phyloP scores from a whole-genome alignment of 768 basidiomycete genomes.

The Rhodotorula toruloides region DNA sequence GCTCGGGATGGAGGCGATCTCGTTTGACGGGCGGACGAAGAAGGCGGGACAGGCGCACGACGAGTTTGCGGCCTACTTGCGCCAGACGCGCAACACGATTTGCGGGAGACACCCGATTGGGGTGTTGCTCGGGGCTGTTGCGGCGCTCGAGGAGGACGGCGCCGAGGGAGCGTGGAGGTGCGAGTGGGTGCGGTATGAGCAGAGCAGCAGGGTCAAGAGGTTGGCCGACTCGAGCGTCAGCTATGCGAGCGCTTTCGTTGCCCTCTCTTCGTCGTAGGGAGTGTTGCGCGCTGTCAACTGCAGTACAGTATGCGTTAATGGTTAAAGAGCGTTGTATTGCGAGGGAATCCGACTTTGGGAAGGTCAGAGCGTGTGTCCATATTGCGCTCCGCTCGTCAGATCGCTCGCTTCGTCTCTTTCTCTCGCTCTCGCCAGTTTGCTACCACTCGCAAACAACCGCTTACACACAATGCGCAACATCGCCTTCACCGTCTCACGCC shows the following conservation, averaged over 20 bases:
- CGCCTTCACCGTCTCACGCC: too few relatives aligned
- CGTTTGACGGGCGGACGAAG: slow-evolving; percentile 51
- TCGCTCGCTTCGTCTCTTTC: background rate
- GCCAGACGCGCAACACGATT: slow-evolving; percentile 82
- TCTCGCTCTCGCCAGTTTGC: background rate
- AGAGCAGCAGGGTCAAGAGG: slow-evolving; percentile 70
- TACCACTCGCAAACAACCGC: too few relatives aligned
- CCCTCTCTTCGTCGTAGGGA: too few relatives aligned
- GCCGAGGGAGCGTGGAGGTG: slow-evolving; percentile 50
- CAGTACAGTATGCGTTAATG: too few relatives aligned
- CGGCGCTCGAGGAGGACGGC: slow-evolving; percentile 54
- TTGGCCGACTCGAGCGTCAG: slow-evolving; percentile 83
- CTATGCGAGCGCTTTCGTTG: slow-evolving; percentile 78
- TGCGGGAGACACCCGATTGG: slow-evolving; percentile 96
- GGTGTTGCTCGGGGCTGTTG: slow-evolving; percentile 73
- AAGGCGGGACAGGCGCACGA: slow-evolving; percentile 51
- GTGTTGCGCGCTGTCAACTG: too few relatives aligned
- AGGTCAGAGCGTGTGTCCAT: too few relatives aligned
- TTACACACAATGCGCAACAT: too few relatives aligned
- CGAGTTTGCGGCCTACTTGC: slow-evolving; percentile 63
- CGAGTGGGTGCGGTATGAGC: slow-evolving; percentile 87
- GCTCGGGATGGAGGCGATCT: slow-evolving; percentile 49
- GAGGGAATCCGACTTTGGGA: too few relatives aligned
- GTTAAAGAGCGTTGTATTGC: too few relatives aligned
- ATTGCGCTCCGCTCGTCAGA: background rate